A percentile compares a stretch with the other conserved stretches of the same genome.
Conservation (phyloP, 2,329 filamentous ascomycete species). For the Coleophoma cylindrospora region DNA sequence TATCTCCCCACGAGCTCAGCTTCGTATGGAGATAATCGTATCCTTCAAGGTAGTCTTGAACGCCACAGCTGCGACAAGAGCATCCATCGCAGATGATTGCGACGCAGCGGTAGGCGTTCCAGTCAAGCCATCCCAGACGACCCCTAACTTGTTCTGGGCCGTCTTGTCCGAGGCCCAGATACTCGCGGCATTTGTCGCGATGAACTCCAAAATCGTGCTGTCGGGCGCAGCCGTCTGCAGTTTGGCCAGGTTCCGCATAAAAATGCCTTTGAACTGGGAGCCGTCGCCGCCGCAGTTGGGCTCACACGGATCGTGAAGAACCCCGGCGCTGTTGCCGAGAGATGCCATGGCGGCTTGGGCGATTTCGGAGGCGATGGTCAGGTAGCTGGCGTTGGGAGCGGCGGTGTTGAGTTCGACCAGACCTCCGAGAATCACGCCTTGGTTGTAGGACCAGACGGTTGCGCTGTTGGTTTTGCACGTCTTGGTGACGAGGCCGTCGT, state of each 20-base stretch:
- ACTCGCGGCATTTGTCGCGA: conserved; percentile 58
- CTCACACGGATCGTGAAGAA: conserved; percentile 53
- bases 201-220: conserved; percentile 44
- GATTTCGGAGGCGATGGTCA: conserved; percentile 43
- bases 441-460: conserved; percentile 49
- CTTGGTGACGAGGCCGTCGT: conserved; percentile 41
- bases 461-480: conserved; percentile 43
- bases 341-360: conserved; percentile 45
- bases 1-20: too few relatives aligned
- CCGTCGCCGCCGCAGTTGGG: conserved; percentile 40
- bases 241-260: conserved; percentile 58
- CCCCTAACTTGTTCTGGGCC: conserved; percentile 42
- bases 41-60: conserved; percentile 5
- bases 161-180: conserved; percentile 57
- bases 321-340: conserved; percentile 37
- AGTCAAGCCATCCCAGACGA: conserved; percentile 61
- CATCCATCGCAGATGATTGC: conserved; percentile 63
- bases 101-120: conserved; percentile 45
- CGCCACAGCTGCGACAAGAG: conserved; percentile 52
- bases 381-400: conserved; percentile 33
- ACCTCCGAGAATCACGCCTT: conserved; percentile 55
- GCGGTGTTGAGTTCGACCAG: conserved; percentile 51
- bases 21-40: background rate
- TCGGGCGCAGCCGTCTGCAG: conserved; percentile 43
- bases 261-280: conserved; percentile 69